Base-by-base conservation (phyloP, 1,284 basidiomycete species). In the Ganoderma leucocontextum region DNA sequence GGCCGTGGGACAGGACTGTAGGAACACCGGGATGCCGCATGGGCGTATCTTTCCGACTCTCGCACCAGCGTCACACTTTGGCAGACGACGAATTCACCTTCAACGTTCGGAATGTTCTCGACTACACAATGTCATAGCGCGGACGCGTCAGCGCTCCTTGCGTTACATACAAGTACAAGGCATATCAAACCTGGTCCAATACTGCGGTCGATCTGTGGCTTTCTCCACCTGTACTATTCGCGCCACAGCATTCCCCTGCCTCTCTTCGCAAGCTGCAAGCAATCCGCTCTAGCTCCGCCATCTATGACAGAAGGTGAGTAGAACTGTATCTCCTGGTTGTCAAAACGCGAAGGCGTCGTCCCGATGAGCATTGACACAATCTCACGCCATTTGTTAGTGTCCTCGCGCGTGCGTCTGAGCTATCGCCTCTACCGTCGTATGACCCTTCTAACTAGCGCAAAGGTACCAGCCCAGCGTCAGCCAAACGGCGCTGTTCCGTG, bases 151-250 rank as follows among this genome's bases (percentile, higher is more conserved):
- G 22, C 47, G 22, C 22, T 49, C 10, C 22, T 25, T 49, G 22
- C 9, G 25, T 25, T 49, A n/a, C n/a, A n/a, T n/a, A n/a, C 4
- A 47, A 47, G n/a, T 47, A 47, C 44, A 22, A n/a, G 44, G 44
- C n/a, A 49, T 10, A 49, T 49, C 47, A 49, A 49, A 49, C 47
- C 47, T 22, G 22, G 47, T 22, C 33, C 33, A 55, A 29, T 29
- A n/a, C 55, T 36, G 55, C 55, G 55, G 55, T 38, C 53, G 53
- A 57, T 57, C 53, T 29, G 29, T 17, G 44, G 44, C 44, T 47
- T 47, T n/a, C 13, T 19, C 17, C 15, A 17, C 15, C 33, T 15
- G 1, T 29, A 25, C 35, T 36, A 15, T 5, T 17, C 12, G 1
- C 52, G 25, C 47, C 47, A 49, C 52, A 15, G 6, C 15, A n/a